Percentiles rank a stretch among this genome's conserved stretches.
Evolutionary conservation across 345 rosid species (phyloP).

Genomic region (Syzygium grande): DNA sequence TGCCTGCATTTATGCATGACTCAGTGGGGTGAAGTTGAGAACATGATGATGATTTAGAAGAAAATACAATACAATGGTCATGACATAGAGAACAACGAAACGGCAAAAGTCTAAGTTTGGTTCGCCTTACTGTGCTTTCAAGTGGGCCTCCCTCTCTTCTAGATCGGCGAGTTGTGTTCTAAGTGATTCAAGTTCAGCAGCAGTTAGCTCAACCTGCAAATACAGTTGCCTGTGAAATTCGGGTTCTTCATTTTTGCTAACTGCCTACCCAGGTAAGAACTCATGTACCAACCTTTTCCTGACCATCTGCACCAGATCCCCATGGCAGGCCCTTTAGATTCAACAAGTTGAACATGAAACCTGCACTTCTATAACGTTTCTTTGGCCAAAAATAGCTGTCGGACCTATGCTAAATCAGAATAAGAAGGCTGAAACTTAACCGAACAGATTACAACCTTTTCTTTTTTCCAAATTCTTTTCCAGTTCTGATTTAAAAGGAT

Average conservation of each 20-base stretch:
- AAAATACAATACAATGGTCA: not conserved
- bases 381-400: constrained; percentile 27
- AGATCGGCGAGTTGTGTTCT: constrained; percentile 65
- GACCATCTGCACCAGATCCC: constrained; percentile 48
- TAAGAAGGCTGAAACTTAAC: constrained; percentile 15
- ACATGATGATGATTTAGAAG: not conserved
- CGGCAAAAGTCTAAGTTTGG: not conserved
- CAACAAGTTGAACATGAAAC: constrained; percentile 70
- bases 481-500: not conserved
- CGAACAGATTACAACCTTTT: not conserved
- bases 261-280: not conserved
- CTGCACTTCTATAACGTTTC: constrained; percentile 46
- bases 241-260: not conserved
- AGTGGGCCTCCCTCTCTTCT: constrained; percentile 88
- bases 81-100: not conserved
- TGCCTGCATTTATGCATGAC: not conserved
- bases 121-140: constrained; percentile 74
- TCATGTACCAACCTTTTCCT: constrained; percentile 55
- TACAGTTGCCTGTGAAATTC: not conserved
- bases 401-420: constrained; percentile 56
- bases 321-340: constrained; percentile 67
- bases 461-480: not conserved
- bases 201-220: constrained; percentile 63
- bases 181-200: constrained; percentile 72
- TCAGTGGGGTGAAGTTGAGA: not conserved